phyloP scores from a whole-genome alignment of 805 yeast species.

The Sugiyamaella marilandica region DNA sequence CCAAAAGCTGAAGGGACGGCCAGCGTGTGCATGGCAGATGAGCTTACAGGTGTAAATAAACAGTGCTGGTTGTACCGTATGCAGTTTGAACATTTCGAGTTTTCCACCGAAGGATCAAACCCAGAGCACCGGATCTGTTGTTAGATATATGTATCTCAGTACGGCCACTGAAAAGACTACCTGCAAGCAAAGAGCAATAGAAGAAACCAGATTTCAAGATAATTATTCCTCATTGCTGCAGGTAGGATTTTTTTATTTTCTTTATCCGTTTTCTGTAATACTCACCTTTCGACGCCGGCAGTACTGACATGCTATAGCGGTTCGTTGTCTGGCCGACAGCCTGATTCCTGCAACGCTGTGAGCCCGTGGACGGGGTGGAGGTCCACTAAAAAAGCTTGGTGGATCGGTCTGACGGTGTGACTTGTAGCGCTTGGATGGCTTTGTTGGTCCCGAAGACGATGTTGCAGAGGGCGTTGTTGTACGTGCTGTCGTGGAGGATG shows the following conservation, averaged over 20 bases:
- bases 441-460: too few relatives aligned
- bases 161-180: background rate
- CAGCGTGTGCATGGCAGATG: conserved; percentile 21
- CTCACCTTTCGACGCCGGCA: conserved; percentile 28
- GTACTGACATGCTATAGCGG: conserved; percentile 31
- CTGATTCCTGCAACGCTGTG: background rate
- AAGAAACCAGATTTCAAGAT: background rate
- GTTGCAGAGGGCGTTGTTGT: too few relatives aligned
- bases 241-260: too few relatives aligned
- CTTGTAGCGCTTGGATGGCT: too few relatives aligned
- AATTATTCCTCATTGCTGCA: too few relatives aligned
- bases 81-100: conserved; percentile 31
- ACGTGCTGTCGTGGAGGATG: too few relatives aligned
- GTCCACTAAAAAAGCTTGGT: background rate
- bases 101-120: conserved; percentile 24
- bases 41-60: conserved; percentile 30
- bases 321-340: conserved; percentile 23
- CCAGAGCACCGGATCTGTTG: conserved; percentile 31
- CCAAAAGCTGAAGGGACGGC: conserved; percentile 10
- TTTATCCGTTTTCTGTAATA: background rate
- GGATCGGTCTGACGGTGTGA: too few relatives aligned
- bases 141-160: background rate
- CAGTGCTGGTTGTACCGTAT: conserved; percentile 30
- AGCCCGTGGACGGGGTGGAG: background rate
- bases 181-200: background rate